A percentile compares a stretch with the other conserved stretches of the same genome.
These are phyloP conservation scores for Fraxinus nigra DNA, from an alignment of 305 asterid species.

Conservation along the genomic window DNA sequence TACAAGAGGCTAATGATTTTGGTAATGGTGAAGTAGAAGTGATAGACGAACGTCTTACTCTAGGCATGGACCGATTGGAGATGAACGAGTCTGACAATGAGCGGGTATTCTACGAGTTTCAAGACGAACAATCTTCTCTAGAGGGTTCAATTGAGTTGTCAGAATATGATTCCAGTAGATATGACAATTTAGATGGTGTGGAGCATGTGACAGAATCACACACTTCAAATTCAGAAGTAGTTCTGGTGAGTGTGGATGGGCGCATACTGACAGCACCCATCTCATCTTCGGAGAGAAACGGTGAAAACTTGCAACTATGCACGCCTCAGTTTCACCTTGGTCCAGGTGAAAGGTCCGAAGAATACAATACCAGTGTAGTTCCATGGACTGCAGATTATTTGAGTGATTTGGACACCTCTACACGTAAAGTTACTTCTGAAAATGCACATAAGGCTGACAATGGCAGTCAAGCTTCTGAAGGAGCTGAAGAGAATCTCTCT, in stretches of 20 bases:
- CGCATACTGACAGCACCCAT: conserved; percentile 81
- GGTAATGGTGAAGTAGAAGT: conserved; percentile 41
- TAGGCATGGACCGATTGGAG: conserved; percentile 58
- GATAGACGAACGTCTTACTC: conserved; percentile 56
- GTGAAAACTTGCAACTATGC: conserved; percentile 51
- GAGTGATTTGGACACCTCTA: conserved; percentile 30
- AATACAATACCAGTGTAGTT: conserved; percentile 40
- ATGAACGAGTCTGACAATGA: conserved; percentile 67
- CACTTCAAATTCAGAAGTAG: conserved; percentile 64
- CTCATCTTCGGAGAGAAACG: conserved; percentile 48
- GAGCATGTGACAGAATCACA: conserved; percentile 57
- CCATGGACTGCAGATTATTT: conserved; percentile 46
- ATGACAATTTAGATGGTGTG: conserved; percentile 53
- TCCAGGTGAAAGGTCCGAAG: conserved; percentile 59
- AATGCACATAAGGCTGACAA: conserved; percentile 15
- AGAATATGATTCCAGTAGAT: conserved; percentile 58
- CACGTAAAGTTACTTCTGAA: conserved; percentile 14
- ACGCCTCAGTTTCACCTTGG: conserved; percentile 77
- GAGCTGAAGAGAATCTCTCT: conserved; percentile 25
- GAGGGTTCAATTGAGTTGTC: conserved; percentile 62
- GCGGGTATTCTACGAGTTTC: conserved; percentile 68
- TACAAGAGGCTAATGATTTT: conserved; percentile 35
- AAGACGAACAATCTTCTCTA: conserved; percentile 55
- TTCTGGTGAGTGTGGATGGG: conserved; percentile 84
- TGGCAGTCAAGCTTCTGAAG: conserved; percentile 26